These are phyloP conservation scores for Rhizophagus sp. DNA, from an alignment of 192 early-diverging fungal species.

Conservation along the genomic window DNA sequence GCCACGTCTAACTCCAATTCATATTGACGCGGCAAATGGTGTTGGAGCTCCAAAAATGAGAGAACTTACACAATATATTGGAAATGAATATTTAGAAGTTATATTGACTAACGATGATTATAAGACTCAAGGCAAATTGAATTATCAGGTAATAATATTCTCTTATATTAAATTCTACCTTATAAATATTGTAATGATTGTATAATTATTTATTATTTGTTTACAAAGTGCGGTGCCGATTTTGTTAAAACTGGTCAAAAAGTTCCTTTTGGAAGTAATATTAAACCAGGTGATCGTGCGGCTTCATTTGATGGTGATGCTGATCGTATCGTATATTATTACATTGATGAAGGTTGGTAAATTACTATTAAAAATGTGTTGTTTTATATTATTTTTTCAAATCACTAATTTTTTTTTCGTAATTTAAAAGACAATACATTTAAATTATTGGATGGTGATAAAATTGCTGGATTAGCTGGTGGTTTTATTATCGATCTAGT, in stretches of 20 bases:
- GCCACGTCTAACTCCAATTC: conserved; percentile 62
- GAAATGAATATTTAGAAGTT: conserved; percentile 63
- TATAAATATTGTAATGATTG: neutral
- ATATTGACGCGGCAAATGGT: conserved; percentile 94
- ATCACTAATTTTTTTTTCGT: neutral
- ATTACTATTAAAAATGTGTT: neutral
- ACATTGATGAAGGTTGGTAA: conserved; percentile 65
- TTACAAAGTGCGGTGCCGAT: conserved; percentile 87
- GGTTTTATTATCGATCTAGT: conserved; percentile 92
- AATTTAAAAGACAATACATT: conserved; percentile 63
- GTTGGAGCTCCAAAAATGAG: conserved; percentile 91
- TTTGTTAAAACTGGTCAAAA: conserved; percentile 92
- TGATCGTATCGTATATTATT: conserved; percentile 98
- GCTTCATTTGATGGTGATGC: conserved; percentile 98
- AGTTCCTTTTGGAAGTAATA: conserved; percentile 66
- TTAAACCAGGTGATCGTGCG: conserved; percentile 70
- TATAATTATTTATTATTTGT: neutral
- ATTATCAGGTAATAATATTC: conserved; percentile 65
- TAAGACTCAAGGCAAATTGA: conserved; percentile 71
- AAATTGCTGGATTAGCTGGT: conserved; percentile 94
- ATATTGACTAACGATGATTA: conserved; percentile 78
- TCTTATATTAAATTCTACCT: neutral
- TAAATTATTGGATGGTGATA: conserved; percentile 96
- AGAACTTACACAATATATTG: conserved; percentile 69
- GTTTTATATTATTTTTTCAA: neutral